A percentile compares a stretch with the other conserved stretches of the same genome.
Conservation (phyloP, 2,329 filamentous ascomycete species). For the Claviceps digitariae region DNA sequence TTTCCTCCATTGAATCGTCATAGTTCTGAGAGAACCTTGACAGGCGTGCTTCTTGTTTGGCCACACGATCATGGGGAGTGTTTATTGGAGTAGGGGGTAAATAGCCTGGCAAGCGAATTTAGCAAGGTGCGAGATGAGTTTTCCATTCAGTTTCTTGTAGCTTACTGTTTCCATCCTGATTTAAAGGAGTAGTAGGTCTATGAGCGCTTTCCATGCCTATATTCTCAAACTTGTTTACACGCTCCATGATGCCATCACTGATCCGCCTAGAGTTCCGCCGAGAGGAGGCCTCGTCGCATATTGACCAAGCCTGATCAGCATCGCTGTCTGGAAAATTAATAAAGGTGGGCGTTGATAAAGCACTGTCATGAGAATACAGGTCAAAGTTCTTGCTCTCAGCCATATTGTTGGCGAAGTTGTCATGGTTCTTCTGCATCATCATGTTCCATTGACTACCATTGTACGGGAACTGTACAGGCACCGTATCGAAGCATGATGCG, state of each 20-base stretch:
- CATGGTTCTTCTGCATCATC: conserved; percentile 34
- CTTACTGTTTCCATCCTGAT: conserved; percentile 47
- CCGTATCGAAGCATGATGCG: conserved; percentile 29
- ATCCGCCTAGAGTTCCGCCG: conserved; percentile 33
- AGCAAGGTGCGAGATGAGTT: background rate
- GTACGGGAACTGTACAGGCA: conserved; percentile 33
- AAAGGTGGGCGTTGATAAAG: conserved; percentile 36
- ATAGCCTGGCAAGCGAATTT: conserved; percentile 30
- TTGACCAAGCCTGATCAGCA: conserved; percentile 32
- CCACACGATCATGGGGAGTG: conserved; percentile 39
- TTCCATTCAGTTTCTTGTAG: conserved; percentile 3
- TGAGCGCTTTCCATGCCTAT: conserved; percentile 30
- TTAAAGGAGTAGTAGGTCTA: conserved; percentile 48
- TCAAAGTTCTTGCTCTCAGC: conserved; percentile 34
- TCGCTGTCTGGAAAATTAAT: conserved; percentile 36
- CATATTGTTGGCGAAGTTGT: conserved; percentile 27
- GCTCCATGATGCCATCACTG: conserved; percentile 47
- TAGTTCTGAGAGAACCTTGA: conserved; percentile 46
- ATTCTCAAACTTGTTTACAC: conserved; percentile 45
- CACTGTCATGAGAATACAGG: conserved; percentile 31
- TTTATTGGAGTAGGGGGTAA: conserved; percentile 55
- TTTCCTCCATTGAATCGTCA: conserved; percentile 54
- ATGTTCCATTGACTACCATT: conserved; percentile 29
- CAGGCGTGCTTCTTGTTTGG: conserved; percentile 28
- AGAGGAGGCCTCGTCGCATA: conserved; percentile 31